Evolutionary conservation across 139 green algal species (phyloP).

Genomic region (Spirogloea muscicola): DNA sequence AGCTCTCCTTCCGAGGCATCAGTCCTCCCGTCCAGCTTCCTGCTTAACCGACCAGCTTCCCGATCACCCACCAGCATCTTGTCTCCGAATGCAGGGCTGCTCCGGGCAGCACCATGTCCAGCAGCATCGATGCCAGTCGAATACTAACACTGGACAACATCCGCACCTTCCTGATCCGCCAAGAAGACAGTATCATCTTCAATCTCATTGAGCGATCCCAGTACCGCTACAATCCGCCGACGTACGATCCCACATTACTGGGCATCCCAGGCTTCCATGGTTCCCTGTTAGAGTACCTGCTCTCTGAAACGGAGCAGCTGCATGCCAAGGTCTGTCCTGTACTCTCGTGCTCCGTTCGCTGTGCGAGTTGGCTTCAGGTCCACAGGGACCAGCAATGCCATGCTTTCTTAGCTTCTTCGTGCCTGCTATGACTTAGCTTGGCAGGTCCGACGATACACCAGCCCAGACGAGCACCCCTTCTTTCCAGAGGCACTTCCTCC

Average conservation of each 20-base stretch:
- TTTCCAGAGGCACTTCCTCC: conserved; percentile 64
- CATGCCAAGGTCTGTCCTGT: conserved; percentile 64
- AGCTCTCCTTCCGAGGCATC: no score
- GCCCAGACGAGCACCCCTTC: conserved; percentile 91
- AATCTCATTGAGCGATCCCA: conserved; percentile 89
- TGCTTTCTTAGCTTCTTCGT: neutral
- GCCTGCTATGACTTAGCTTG: neutral
- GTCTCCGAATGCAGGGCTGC: no score
- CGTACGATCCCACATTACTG: conserved; percentile 72
- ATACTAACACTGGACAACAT: conserved; percentile 57
- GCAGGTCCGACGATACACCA: conserved; percentile 84
- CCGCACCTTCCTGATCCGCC: conserved; percentile 72
- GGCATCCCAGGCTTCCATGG: conserved; percentile 64
- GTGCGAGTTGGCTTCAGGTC: neutral
- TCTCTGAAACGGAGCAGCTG: conserved; percentile 86
- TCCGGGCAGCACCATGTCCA: no score
- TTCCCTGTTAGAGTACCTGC: conserved; percentile 87
- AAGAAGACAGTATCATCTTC: conserved; percentile 99
- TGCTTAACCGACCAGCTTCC: no score
- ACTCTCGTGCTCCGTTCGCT: neutral
- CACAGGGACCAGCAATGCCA: neutral
- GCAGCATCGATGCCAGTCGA: conserved; percentile 17
- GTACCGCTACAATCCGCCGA: conserved; percentile 74
- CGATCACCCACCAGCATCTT: no score
- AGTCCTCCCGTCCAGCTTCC: no score